Evolutionary conservation across 1,139 yeast species (phyloP), one percentile per base, ranked within the genome.

Genomic region (Candida glucosophila): DNA sequence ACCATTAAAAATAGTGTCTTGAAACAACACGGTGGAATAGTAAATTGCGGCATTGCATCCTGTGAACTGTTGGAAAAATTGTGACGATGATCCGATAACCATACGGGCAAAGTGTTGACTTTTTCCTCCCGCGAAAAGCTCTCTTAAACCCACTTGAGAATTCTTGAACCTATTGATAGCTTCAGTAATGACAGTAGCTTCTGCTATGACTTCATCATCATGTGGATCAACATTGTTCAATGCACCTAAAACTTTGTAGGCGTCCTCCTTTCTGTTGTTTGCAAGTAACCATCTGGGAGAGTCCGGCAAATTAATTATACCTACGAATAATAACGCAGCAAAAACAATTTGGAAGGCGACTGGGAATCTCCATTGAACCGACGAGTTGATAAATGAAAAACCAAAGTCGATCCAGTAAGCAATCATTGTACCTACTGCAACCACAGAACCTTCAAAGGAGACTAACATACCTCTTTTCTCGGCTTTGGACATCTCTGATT

Each of bases 361-460:
- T 28, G 69, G 69, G 43, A 63, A 57, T 44, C 70, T 52, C 66
- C 69, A 63, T 31, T 59, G 63, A 33, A 72, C 64, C 34, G 83
- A 58, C 21, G 58, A 43, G 35, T 58, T 44, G 30, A 72, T 71
- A 47, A 70, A 70, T 23, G 82, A 60, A 39, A 73, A 63, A 13
- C 90, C 92, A 43, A 75, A 81, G 46, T 77, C 88, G 35, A 77
- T 55, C 86, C 88, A 79, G 52, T 80, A 78, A 6, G 88, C 81
- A 38, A 77, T 53, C 42, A 72, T 65, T 24, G 83, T 76, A 40
- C 90, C 88, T 29, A 77, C 58, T 23, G 83, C 82, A 34, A 77
- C 72, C 29, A 77, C 68, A 10, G 81, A 72, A 37, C 85, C 88
- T 48, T 78, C 82, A 41, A 77, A 55, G 42, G 71, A 66, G 27